Percentiles rank a stretch among this genome's conserved stretches.
phyloP scores from a whole-genome alignment of 495 filamentous ascomycete genomes.

The Aspergillus conjunctus region DNA sequence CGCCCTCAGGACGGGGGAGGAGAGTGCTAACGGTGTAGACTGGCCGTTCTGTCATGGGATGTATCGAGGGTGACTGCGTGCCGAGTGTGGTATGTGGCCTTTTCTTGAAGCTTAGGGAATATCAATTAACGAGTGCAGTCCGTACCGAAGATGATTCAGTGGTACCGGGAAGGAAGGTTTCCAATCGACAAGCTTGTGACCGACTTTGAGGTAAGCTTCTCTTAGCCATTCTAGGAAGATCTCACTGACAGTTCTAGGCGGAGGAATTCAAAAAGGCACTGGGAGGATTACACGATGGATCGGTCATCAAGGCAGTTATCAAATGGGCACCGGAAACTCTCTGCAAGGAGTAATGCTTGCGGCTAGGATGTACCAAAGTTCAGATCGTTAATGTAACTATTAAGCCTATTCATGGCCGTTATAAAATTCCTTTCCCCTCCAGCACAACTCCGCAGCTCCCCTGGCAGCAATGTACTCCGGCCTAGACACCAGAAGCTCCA shows the following conservation, averaged over 20 bases:
- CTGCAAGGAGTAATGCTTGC: no score
- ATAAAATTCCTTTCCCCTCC: no score
- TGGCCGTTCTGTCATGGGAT: conserved; percentile 25
- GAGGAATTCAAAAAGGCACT: conserved; percentile 10
- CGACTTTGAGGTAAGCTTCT: conserved; percentile 11
- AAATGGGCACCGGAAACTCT: no score
- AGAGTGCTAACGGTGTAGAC: conserved; percentile 11
- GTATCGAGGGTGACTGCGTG: conserved; percentile 26
- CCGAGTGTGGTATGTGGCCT: conserved; percentile 17
- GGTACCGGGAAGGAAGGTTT: conserved; percentile 40
- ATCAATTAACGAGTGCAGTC: conserved; percentile 23
- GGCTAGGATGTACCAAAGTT: no score
- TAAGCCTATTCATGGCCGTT: no score
- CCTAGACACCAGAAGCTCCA: no score
- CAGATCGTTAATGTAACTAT: no score
- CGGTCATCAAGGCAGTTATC: conserved; percentile 14
- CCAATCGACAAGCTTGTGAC: conserved; percentile 35
- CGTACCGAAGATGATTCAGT: conserved; percentile 38
- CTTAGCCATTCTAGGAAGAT: not conserved
- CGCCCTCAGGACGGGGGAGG: not conserved
- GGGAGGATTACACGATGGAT: conserved; percentile 7
- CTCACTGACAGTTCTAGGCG: conserved; percentile 5
- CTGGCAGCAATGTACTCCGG: no score
- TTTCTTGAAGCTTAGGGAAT: not conserved
- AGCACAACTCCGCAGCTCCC: no score